A percentile compares a stretch with the other conserved stretches of the same genome.
These are phyloP conservation scores for Mrakia frigida DNA, from an alignment of 768 basidiomycete species.

Conservation along the genomic window DNA sequence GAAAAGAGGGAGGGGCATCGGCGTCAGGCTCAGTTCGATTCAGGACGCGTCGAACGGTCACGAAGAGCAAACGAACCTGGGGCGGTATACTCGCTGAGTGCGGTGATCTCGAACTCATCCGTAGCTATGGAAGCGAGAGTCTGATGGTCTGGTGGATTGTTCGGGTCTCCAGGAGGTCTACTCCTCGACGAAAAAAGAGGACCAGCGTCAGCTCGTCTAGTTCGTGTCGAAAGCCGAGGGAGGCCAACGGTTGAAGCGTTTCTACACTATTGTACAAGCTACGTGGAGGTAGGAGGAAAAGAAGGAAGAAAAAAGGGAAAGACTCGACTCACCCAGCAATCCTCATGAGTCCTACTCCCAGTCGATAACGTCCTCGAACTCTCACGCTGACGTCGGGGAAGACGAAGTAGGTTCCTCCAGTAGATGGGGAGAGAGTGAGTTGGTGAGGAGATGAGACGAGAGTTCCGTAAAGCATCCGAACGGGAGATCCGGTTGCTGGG, in stretches of 20 bases:
- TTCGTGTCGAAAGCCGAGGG: too few species aligned
- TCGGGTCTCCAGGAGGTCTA: slow-evolving; percentile 24
- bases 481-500: background rate
- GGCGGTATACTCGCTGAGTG: slow-evolving; percentile 18
- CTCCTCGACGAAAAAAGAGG: background rate
- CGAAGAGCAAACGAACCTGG: slow-evolving; percentile 12
- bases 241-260: too few species aligned
- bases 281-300: too few species aligned
- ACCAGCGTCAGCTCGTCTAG: background rate
- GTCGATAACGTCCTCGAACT: slow-evolving; percentile 11
- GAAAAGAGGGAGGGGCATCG: background rate
- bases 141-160: slow-evolving; percentile 24
- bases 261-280: too few species aligned
- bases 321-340: slow-evolving; percentile 26
- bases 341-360: slow-evolving; percentile 24
- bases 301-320: background rate
- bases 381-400: slow-evolving; percentile 33
- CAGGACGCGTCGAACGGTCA: background rate
- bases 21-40: background rate
- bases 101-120: slow-evolving; percentile 19
- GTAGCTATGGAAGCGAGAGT: slow-evolving; percentile 17
- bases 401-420: slow-evolving; percentile 19
- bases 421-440: background rate
- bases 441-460: slow-evolving; percentile 29
- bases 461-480: slow-evolving; percentile 31